phyloP scores from a whole-genome alignment of 1,284 basidiomycete species.

The Sanguinoderma infundibulare region DNA sequence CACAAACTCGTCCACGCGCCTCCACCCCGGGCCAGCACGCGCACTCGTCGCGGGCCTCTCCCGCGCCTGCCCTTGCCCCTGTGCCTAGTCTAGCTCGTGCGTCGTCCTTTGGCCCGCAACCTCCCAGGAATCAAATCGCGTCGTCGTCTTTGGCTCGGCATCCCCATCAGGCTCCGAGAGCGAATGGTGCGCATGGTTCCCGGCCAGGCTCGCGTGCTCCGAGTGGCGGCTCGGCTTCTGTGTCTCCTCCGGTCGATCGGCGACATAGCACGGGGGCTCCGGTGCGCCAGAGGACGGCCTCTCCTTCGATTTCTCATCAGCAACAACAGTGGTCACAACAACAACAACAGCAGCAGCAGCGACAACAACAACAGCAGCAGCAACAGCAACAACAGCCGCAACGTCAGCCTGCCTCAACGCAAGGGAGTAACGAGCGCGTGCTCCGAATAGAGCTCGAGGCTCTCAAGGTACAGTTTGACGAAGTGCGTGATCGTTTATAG shows the following conservation, averaged over 20 bases:
- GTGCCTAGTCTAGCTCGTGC: neutral
- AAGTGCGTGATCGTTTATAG: conserved; percentile 44
- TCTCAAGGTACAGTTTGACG: conserved; percentile 49
- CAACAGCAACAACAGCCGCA: neutral
- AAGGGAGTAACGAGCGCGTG: conserved; percentile 18
- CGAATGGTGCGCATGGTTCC: neutral
- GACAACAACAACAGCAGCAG: neutral
- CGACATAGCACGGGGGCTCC: neutral
- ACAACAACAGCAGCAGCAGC: neutral
- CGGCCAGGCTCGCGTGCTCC: neutral
- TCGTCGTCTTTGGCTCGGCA: neutral
- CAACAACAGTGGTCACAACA: neutral
- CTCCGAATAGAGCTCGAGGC: conserved; percentile 30
- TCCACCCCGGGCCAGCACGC: neutral
- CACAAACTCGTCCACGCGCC: neutral
- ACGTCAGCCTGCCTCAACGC: conserved; percentile 7
- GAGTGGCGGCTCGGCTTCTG: neutral
- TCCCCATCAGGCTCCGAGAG: neutral
- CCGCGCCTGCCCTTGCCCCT: neutral
- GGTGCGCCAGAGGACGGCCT: neutral
- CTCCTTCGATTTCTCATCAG: neutral
- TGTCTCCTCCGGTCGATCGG: neutral
- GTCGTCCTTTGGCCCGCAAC: neutral
- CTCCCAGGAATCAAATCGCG: neutral
- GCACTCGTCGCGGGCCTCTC: neutral